Percentiles rank a stretch among this genome's conserved stretches.
Evolutionary conservation across 2,329 filamentous ascomycete genomes (phyloP).

Genomic region (Trichophyton verrucosum): DNA sequence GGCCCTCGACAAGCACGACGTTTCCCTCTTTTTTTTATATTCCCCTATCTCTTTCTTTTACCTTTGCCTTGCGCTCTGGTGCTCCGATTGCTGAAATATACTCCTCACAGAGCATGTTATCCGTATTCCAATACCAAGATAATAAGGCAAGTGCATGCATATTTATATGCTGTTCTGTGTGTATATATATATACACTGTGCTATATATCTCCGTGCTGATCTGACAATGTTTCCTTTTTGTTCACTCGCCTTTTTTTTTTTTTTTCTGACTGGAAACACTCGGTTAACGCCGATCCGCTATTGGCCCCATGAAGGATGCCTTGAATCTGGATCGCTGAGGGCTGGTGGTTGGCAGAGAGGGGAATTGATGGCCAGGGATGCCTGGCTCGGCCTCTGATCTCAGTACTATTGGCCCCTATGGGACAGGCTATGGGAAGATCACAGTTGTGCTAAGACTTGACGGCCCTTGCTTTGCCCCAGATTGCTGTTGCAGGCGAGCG

Average conservation of each 20-base stretch:
- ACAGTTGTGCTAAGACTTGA: slow-evolving; percentile 1
- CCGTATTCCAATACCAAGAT: neutral
- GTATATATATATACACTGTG: neutral
- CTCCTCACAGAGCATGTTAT: neutral
- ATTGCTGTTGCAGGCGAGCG: neutral
- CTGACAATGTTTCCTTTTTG: neutral
- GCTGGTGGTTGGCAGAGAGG: neutral
- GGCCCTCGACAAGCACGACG: neutral
- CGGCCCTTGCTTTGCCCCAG: slow-evolving; percentile 4
- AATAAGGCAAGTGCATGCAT: neutral
- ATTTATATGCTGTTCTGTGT: neutral
- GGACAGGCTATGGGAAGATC: slow-evolving; percentile 4
- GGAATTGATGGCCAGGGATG: neutral
- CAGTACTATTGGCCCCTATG: slow-evolving; percentile 1
- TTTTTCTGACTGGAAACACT: neutral
- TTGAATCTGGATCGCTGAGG: neutral
- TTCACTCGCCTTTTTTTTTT: neutral
- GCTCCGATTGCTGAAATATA: neutral
- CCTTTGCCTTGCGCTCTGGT: no score
- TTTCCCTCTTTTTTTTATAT: neutral
- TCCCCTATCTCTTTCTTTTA: neutral
- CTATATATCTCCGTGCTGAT: slow-evolving; percentile 3
- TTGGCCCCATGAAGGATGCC: slow-evolving; percentile 1
- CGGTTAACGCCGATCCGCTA: slow-evolving; percentile 1
- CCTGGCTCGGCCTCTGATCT: neutral